Evolutionary conservation across 2,329 filamentous ascomycete genomes (phyloP), one percentile per base, ranked within the genome.

Genomic region (Colletotrichum lupini): DNA sequence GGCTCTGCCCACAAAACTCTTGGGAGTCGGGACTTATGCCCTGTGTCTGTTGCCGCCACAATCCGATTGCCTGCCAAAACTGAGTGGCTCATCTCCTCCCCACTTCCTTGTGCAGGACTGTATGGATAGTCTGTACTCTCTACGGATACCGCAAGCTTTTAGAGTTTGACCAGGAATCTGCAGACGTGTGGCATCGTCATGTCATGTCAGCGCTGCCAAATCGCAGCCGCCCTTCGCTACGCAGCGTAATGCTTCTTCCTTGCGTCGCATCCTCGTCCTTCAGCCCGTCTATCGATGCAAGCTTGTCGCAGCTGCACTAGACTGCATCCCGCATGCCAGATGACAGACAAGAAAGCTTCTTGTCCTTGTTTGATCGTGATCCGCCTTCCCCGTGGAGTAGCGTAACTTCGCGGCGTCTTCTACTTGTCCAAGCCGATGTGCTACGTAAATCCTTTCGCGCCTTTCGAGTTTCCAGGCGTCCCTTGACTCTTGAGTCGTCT

Each of bases 161-260:
- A 69, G 66, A 73, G 67, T 71, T 70, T 32, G 37, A 32, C 61
- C 52, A 62, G 60, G 67, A 66, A 73, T 52, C 60, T 73, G 56
- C 57, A 68, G 58, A 52, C 22, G 64, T 58, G 32, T 62, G 65
- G 57, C 64, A 42, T 65, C 37, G 35, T 68, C 53, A 63, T 59
- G 58, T 58, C 52, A 67, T n/a, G 16, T 49, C 42, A 69, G 53
- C 65, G 66, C 56, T 49, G 49, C 46, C 73, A 69, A 60, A 57
- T 57, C 61, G 28, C 26, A 60, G 24, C 56, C 60, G 22, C 49
- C 74, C 16, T 42, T 42, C 37, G 57, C 67, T 9, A 67, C 75
- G 4, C 73, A 68, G 22, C 19, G 42, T 49, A 49, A 68, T 76
- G 19, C 75, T 76, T 2, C n/a, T 68, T 52, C 12, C 22, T 28